Conservation (phyloP, 805 yeast genomes). For the Jamesozyma lodderae region DNA sequence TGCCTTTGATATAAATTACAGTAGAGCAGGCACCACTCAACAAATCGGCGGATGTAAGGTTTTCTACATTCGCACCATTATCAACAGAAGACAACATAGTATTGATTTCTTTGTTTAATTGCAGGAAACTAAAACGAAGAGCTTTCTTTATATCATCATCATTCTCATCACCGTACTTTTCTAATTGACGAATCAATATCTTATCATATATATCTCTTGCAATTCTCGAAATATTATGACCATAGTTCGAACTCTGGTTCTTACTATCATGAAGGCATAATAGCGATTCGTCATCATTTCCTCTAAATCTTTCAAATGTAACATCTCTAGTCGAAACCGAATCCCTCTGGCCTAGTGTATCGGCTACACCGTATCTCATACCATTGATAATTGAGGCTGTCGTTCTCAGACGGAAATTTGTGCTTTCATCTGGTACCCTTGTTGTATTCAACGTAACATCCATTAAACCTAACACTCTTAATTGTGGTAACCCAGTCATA, state of each 20-base stretch:
- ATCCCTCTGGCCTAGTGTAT: slow-evolving; percentile 61
- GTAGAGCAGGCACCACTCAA: slow-evolving; percentile 80
- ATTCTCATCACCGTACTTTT: slow-evolving; percentile 32
- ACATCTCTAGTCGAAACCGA: slow-evolving; percentile 71
- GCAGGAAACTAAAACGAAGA: slow-evolving; percentile 68
- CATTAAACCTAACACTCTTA: slow-evolving; percentile 76
- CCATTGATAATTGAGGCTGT: slow-evolving; percentile 71
- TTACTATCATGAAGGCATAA: slow-evolving; percentile 84
- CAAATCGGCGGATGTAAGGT: slow-evolving; percentile 60
- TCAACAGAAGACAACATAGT: slow-evolving; percentile 40
- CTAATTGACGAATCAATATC: slow-evolving; percentile 47
- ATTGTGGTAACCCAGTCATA: slow-evolving; percentile 61
- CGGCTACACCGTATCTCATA: slow-evolving; percentile 87
- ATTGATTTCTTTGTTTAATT: slow-evolving; percentile 75
- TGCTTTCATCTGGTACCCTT: slow-evolving; percentile 79
- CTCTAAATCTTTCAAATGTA: slow-evolving; percentile 79
- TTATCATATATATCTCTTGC: slow-evolving; percentile 62
- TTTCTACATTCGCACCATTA: slow-evolving; percentile 38
- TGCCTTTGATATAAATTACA: slow-evolving; percentile 66
- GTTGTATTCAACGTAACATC: slow-evolving; percentile 91
- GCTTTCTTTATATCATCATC: slow-evolving; percentile 55
- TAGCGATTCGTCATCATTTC: slow-evolving; percentile 71
- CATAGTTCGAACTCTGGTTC: slow-evolving; percentile 39
- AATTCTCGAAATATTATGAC: slow-evolving; percentile 59
- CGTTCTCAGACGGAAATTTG: slow-evolving; percentile 78